Base-by-base conservation (phyloP, 129 eudicot genomes). In the Solidago caesia region DNA sequence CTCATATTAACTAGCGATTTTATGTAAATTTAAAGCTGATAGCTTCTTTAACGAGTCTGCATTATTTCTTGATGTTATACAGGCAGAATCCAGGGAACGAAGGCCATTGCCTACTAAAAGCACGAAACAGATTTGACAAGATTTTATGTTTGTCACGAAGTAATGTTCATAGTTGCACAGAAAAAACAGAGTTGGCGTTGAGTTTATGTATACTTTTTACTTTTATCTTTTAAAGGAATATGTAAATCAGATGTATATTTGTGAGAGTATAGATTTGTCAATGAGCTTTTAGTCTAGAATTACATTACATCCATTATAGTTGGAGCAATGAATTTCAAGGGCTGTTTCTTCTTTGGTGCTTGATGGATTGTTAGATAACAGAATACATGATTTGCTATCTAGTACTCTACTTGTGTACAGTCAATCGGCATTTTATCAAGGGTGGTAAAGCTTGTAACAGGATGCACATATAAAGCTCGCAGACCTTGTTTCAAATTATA, bases 81-180 rank as follows among this genome's bases (percentile, higher is more conserved):
- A 79, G 79, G n/a, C 64, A 11, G 83, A 79, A 73, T 21, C 70
- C 7, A 79, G 49, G 57, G 83, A 79, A 66, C 64, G 61, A 66
- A 73, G 47, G 75, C 11, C 63, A 14, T 57, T 79, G 74, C 70
- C 79, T 42, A 46, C 67, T 57, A 79, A 79, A 73, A 79, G 56
- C 83, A 73, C 78, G 43, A 79, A 79, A 68, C 83, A 73, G 69
- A 79, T 74, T 60, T 79, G 64, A 79, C 43, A 46, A 26, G 60
- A 72, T 29, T 33, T 41, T 58, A 58, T 47, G 62, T 64, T 74
- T 39, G 10, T 62, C 62, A 63, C 49, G 26, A 52, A 72, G 65
- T 42, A 6, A 53, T 62, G 69, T 61, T 8, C 42, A 75, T 65
- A 48, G 44, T 2, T 53, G n/a, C 53, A 55, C 0, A 39, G 55